Evolutionary conservation across 1,139 yeast genomes (phyloP).

Genomic region (Nakaseomyces sp.): DNA sequence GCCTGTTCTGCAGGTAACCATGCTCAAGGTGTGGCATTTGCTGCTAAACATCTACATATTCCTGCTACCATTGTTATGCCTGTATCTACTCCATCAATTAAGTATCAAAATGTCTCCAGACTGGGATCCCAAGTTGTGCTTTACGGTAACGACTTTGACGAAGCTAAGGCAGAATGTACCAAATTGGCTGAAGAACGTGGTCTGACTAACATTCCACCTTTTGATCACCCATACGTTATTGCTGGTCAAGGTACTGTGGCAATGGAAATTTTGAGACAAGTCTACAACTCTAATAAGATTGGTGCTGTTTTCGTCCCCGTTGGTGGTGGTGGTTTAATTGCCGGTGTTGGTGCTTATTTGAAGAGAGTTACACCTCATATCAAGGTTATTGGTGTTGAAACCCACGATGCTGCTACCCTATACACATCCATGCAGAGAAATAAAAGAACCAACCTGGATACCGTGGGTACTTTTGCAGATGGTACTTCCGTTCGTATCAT

Average conservation of each 20-base stretch:
- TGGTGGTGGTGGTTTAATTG: slow-evolving; percentile 95
- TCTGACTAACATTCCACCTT: slow-evolving; percentile 87
- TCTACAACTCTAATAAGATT: slow-evolving; percentile 53
- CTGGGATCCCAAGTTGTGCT: slow-evolving; percentile 91
- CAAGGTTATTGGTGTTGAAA: slow-evolving; percentile 90
- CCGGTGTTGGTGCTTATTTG: slow-evolving; percentile 84
- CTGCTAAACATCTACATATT: slow-evolving; percentile 74
- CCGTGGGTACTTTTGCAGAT: slow-evolving; percentile 98
- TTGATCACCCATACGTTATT: slow-evolving; percentile 93
- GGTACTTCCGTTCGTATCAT: slow-evolving; percentile 94
- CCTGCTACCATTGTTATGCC: slow-evolving; percentile 99
- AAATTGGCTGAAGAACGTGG: slow-evolving; percentile 61
- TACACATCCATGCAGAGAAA: slow-evolving; percentile 57
- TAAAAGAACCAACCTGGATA: slow-evolving; percentile 46
- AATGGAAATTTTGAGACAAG: slow-evolving; percentile 81
- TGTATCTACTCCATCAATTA: slow-evolving; percentile 89
- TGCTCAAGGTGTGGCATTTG: slow-evolving; percentile 97
- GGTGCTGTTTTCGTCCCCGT: slow-evolving; percentile 86
- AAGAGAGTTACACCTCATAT: slow-evolving; percentile 97
- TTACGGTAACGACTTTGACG: slow-evolving; percentile 87
- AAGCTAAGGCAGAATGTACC: slow-evolving; percentile 82
- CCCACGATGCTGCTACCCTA: slow-evolving; percentile 89
- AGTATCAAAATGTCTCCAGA: slow-evolving; percentile 81
- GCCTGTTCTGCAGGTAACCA: slow-evolving; percentile 99
- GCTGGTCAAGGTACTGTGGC: slow-evolving; percentile 99